These are phyloP conservation scores for Miscanthus lutarioriparius DNA, from an alignment of 176 grass and related monocot species.

Conservation along the genomic window DNA sequence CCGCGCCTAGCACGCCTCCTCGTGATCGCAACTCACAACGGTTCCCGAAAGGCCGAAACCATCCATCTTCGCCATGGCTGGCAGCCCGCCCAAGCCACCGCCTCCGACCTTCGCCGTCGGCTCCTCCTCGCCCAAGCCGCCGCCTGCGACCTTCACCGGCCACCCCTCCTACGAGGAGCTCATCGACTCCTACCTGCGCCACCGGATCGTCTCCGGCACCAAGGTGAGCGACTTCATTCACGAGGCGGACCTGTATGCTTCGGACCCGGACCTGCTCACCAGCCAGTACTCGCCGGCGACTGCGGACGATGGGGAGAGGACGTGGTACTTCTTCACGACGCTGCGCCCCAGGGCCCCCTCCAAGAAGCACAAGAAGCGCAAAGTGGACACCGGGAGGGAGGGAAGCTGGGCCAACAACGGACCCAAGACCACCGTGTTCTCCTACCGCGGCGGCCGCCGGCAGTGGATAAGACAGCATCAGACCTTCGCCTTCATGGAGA, in stretches of 20 bases:
- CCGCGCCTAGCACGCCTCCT: neutral
- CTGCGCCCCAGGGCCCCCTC: neutral
- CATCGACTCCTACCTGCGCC: conserved; percentile 29
- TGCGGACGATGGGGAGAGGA: neutral
- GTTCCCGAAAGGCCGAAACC: neutral
- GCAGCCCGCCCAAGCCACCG: neutral
- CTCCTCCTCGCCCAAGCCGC: neutral
- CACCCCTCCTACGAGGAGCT: conserved; percentile 19
- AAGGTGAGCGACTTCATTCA: conserved; percentile 20
- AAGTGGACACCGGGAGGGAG: neutral
- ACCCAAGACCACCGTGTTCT: neutral
- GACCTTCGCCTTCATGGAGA: neutral
- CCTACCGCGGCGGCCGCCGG: neutral
- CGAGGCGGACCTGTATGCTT: conserved; percentile 26
- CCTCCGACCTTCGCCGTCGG: no score
- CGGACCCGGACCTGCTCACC: conserved; percentile 13
- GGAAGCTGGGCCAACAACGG: neutral
- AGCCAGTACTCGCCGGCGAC: neutral
- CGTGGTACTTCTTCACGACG: conserved; percentile 45
- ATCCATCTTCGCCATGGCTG: conserved; percentile 5
- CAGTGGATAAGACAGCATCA: neutral
- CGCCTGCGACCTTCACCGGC: neutral
- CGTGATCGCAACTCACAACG: neutral
- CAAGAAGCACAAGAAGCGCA: neutral
- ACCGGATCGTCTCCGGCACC: neutral